Conservation (phyloP, 192 early-diverging fungal genomes). For the Coemansia sp. region DNA sequence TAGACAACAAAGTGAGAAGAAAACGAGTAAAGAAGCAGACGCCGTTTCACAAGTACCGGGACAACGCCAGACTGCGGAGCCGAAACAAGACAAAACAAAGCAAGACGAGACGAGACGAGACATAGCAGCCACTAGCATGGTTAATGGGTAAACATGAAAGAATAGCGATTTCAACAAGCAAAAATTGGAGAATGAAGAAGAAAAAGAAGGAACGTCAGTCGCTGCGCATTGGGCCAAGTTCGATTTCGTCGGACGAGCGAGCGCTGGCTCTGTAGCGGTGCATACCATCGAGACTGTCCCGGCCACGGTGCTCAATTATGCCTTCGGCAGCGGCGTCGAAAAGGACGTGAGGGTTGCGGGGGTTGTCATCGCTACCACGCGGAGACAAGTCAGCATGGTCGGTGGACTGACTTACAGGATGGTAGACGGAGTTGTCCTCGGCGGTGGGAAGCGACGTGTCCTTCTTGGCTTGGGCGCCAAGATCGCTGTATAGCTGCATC, state of each 20-base stretch:
- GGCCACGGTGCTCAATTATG: conserved; percentile 8
- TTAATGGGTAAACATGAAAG: not conserved
- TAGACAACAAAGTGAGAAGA: not conserved
- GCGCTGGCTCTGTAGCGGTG: conserved; percentile 10
- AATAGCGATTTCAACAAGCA: not conserved
- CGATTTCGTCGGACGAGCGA: conserved; percentile 42
- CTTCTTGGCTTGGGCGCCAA: conserved; percentile 28
- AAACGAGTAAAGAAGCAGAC: not conserved
- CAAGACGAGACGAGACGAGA: not conserved
- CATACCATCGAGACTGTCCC: not conserved
- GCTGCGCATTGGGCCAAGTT: conserved; percentile 25
- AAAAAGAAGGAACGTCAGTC: not conserved
- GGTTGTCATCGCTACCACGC: conserved; percentile 5
- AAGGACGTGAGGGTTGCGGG: conserved; percentile 31
- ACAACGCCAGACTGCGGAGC: no score
- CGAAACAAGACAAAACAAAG: no score
- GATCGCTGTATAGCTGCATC: conserved; percentile 53
- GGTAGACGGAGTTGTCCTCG: conserved; percentile 33
- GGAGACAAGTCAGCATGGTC: conserved; percentile 1
- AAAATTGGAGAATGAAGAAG: not conserved
- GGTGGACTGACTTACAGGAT: conserved; percentile 21
- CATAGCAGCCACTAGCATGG: not conserved
- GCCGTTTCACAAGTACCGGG: no score
- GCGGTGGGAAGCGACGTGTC: conserved; percentile 30
- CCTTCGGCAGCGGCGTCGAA: conserved; percentile 36